Conservation (phyloP, 345 rosid genomes). For the Melaleuca alternifolia region DNA sequence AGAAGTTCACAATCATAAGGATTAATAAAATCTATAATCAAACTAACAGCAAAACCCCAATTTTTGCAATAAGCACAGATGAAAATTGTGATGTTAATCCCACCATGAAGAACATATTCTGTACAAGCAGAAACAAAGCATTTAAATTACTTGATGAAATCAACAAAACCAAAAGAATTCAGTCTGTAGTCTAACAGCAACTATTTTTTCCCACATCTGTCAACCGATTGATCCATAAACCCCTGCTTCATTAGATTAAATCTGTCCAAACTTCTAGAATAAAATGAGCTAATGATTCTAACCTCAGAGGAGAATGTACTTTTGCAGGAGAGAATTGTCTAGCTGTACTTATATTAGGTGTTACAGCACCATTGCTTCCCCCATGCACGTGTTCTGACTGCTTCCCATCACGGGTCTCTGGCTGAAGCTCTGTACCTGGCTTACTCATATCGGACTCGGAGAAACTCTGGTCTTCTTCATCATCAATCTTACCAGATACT, state of each 20-base stretch:
- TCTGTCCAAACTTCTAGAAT: not conserved
- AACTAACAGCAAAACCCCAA: not conserved
- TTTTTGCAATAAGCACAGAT: not conserved
- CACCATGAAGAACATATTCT: not conserved
- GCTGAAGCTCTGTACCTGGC: slow-evolving; percentile 1
- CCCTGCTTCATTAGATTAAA: not conserved
- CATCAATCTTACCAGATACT: slow-evolving; percentile 10
- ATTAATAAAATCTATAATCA: not conserved
- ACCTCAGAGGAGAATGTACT: slow-evolving; percentile 29
- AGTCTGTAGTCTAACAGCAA: not conserved
- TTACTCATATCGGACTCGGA: not conserved
- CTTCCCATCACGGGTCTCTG: slow-evolving; percentile 1
- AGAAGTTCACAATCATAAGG: not conserved
- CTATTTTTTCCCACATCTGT: not conserved
- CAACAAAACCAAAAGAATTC: not conserved
- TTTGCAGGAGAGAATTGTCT: slow-evolving; percentile 9
- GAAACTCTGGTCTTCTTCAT: slow-evolving; percentile 2
- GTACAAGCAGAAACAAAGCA: not conserved
- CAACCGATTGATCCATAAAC: not conserved
- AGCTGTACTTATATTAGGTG: slow-evolving; percentile 23
- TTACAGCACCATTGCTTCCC: slow-evolving; percentile 8
- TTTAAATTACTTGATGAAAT: not conserved
- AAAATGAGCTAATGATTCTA: slow-evolving; percentile 7
- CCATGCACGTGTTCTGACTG: slow-evolving; percentile 10
- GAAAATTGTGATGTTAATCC: not conserved